Conservation (phyloP, 805 yeast genomes). For the Starmerella bombi region DNA sequence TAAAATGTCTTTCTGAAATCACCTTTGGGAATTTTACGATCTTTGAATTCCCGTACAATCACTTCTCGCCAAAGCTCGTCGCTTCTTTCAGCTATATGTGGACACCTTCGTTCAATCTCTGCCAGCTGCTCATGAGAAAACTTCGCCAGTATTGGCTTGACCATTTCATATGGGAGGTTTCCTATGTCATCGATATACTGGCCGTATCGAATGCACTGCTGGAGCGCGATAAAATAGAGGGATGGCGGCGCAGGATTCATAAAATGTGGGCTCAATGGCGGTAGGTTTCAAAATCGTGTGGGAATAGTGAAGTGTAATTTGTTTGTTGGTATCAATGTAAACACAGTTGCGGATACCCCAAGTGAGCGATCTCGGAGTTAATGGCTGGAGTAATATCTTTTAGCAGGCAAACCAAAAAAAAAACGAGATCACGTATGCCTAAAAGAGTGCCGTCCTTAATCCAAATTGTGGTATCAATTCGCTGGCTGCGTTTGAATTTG, state of each 20-base stretch:
- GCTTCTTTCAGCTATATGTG: conserved; percentile 24
- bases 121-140: conserved; percentile 27
- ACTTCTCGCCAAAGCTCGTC: conserved; percentile 27
- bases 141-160: conserved; percentile 27
- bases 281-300: too few species aligned
- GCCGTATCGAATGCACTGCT: conserved; percentile 18
- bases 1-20: conserved; percentile 23
- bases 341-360: too few species aligned
- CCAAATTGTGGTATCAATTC: too few species aligned
- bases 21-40: conserved; percentile 23
- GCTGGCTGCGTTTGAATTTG: too few species aligned
- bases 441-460: too few species aligned
- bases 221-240: conserved; percentile 16
- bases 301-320: too few species aligned
- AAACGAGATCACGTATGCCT: too few species aligned
- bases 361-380: too few species aligned
- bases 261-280: too few species aligned
- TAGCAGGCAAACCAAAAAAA: too few species aligned
- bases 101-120: conserved; percentile 24
- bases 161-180: conserved; percentile 28
- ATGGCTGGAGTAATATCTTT: too few species aligned
- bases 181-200: conserved; percentile 28
- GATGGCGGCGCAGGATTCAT: conserved; percentile 14
- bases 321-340: too few species aligned
- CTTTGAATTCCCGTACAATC: conserved; percentile 26